phyloP scores from a whole-genome alignment of 768 basidiomycete genomes.

The Phanerochaete carnosa region DNA sequence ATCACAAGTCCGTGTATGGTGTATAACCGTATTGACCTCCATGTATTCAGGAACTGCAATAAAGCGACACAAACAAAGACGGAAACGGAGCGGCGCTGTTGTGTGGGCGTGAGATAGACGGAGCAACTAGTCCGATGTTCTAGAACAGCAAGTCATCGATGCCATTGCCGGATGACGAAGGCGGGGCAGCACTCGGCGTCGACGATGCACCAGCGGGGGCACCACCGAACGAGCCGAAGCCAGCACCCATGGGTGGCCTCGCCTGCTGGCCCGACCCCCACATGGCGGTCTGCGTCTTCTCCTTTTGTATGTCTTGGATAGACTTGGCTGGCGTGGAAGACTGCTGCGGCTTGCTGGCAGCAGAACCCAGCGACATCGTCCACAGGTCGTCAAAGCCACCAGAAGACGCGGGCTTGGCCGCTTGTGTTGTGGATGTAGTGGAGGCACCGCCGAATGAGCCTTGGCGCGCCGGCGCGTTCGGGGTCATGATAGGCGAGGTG shows the following conservation, averaged over 20 bases:
- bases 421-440: conserved; percentile 28
- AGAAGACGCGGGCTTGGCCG: conserved; percentile 33
- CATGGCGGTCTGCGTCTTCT: conserved; percentile 76
- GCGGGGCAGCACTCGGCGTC: conserved; percentile 16
- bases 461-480: not conserved
- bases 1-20: not conserved
- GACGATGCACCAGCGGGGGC: conserved; percentile 6
- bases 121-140: not conserved
- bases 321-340: conserved; percentile 46
- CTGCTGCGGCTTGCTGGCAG: conserved; percentile 27
- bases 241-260: conserved; percentile 21
- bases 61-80: not conserved
- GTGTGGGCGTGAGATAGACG: not conserved
- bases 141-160: conserved; percentile 41
- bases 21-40: not conserved
- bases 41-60: not conserved
- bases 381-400: conserved; percentile 88
- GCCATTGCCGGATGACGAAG: conserved; percentile 22
- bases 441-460: conserved; percentile 13
- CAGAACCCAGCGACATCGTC: conserved; percentile 61
- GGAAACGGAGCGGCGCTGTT: not conserved
- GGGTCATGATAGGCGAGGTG: conserved; percentile 17
- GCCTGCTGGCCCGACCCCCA: conserved; percentile 53
- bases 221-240: conserved; percentile 27
- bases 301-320: conserved; percentile 86